A percentile compares a stretch with the other conserved stretches of the same genome.
phyloP scores from a whole-genome alignment of 768 basidiomycete species.

The Podaxis sp. region DNA sequence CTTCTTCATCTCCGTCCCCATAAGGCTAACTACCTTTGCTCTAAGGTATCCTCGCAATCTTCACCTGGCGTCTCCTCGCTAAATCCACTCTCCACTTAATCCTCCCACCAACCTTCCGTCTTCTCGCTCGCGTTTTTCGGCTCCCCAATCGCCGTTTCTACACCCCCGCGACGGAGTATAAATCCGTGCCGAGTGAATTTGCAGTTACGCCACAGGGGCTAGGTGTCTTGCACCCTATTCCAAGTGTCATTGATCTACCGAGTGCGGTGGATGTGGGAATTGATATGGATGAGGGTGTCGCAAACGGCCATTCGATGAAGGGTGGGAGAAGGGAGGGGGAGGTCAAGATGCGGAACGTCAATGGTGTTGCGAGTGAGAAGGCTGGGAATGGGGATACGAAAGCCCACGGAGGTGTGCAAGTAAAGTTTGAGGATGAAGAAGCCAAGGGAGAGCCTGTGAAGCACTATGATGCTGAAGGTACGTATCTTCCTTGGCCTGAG shows the following conservation, averaged over 20 bases:
- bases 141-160: conserved; percentile 89
- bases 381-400: conserved; percentile 15
- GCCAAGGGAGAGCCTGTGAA: conserved; percentile 42
- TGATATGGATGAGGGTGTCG: conserved; percentile 42
- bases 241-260: conserved; percentile 83
- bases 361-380: conserved; percentile 11
- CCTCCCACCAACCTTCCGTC: conserved; percentile 84
- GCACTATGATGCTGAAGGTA: conserved; percentile 88
- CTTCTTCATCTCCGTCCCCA: not conserved
- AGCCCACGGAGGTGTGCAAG: conserved; percentile 24
- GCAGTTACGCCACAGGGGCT: conserved; percentile 34
- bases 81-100: conserved; percentile 73
- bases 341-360: conserved; percentile 58
- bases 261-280: conserved; percentile 42
- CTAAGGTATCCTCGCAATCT: conserved; percentile 74
- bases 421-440: conserved; percentile 29
- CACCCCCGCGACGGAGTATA: conserved; percentile 89
- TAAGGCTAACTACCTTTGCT: conserved; percentile 1
- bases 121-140: conserved; percentile 61
- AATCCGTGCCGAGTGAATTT: conserved; percentile 59
- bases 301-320: conserved; percentile 31
- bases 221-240: conserved; percentile 67
- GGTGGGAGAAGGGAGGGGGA: conserved; percentile 38
- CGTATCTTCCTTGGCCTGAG: conserved; percentile 23
- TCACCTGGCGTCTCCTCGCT: conserved; percentile 85